These are phyloP conservation scores for Neonectria neomacrospora DNA, from an alignment of 2,329 filamentous ascomycete species.

Conservation along the genomic window DNA sequence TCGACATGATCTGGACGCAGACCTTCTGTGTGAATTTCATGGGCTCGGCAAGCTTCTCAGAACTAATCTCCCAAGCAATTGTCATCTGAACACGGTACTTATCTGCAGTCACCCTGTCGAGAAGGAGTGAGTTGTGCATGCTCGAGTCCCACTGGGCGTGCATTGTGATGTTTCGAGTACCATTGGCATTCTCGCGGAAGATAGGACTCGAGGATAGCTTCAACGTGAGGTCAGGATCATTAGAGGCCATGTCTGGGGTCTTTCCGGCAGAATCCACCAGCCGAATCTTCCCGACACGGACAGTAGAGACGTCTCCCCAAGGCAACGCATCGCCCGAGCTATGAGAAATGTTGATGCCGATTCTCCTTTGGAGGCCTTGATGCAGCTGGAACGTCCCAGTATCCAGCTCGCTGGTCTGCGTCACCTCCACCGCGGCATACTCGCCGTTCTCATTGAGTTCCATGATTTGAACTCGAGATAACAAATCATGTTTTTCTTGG, in stretches of 20 bases:
- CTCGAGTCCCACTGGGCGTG: conserved; percentile 98
- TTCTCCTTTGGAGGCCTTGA: conserved; percentile 89
- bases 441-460: conserved; percentile 92
- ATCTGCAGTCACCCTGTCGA: conserved; percentile 94
- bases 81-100: conserved; percentile 92
- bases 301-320: conserved; percentile 83
- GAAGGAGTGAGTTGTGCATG: conserved; percentile 86
- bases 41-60: conserved; percentile 84
- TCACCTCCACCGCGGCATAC: conserved; percentile 91
- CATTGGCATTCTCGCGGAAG: conserved; percentile 88
- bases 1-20: conserved; percentile 83
- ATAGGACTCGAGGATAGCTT: conserved; percentile 81
- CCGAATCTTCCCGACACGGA: conserved; percentile 84
- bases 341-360: conserved; percentile 89
- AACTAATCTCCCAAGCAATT: conserved; percentile 86
- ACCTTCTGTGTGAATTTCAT: conserved; percentile 88
- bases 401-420: conserved; percentile 85
- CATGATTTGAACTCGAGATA: conserved; percentile 86
- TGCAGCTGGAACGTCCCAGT: conserved; percentile 94
- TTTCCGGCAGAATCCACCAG: conserved; percentile 88
- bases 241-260: conserved; percentile 79
- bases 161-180: conserved; percentile 86
- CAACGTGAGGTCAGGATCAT: conserved; percentile 78
- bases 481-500: conserved; percentile 93
- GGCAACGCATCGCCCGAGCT: conserved; percentile 88